Evolutionary conservation across 768 basidiomycete genomes (phyloP).

Genomic region (Gymnopilus dilepis): DNA sequence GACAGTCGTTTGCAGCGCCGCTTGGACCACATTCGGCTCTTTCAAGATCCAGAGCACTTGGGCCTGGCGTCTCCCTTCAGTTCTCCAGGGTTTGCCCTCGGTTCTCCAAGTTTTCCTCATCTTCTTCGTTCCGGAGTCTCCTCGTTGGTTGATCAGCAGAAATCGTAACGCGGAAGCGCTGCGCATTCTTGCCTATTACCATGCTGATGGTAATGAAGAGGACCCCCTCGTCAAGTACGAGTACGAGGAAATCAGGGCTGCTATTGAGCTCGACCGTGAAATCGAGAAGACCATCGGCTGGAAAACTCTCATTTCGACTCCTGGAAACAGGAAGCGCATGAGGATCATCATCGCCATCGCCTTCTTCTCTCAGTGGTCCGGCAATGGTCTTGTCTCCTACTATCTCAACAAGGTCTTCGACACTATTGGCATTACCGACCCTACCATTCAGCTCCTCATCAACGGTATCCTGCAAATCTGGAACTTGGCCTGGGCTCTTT

Average conservation of each 20-base stretch:
- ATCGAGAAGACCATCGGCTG: conserved; percentile 67
- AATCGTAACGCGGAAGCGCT: conserved; percentile 75
- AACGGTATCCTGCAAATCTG: conserved; percentile 87
- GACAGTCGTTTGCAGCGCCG: conserved; percentile 48
- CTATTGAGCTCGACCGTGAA: conserved; percentile 70
- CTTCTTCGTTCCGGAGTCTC: conserved; percentile 80
- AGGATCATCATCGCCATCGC: conserved; percentile 77
- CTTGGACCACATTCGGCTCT: conserved; percentile 87
- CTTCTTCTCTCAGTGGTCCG: conserved; percentile 88
- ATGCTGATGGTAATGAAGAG: conserved; percentile 72
- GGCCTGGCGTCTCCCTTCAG: conserved; percentile 85
- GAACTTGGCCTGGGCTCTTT: conserved; percentile 58
- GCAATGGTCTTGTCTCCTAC: conserved; percentile 84
- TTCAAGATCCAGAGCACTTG: conserved; percentile 70
- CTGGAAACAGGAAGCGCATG: conserved; percentile 79
- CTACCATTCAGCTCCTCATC: conserved; percentile 74
- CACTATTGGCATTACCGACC: conserved; percentile 66
- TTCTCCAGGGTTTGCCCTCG: conserved; percentile 74
- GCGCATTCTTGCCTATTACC: conserved; percentile 78
- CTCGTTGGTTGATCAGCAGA: conserved; percentile 81
- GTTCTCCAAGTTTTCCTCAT: conserved; percentile 68
- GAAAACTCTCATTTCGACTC: conserved; percentile 67
- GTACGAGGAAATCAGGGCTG: conserved; percentile 81
- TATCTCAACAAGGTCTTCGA: conserved; percentile 79
- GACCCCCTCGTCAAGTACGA: conserved; percentile 77